Evolutionary conservation across 225 moss, liverwort and hornwort species (phyloP), one percentile per base, ranked within the genome.

Genomic region (Antitrichia curtipendula): DNA sequence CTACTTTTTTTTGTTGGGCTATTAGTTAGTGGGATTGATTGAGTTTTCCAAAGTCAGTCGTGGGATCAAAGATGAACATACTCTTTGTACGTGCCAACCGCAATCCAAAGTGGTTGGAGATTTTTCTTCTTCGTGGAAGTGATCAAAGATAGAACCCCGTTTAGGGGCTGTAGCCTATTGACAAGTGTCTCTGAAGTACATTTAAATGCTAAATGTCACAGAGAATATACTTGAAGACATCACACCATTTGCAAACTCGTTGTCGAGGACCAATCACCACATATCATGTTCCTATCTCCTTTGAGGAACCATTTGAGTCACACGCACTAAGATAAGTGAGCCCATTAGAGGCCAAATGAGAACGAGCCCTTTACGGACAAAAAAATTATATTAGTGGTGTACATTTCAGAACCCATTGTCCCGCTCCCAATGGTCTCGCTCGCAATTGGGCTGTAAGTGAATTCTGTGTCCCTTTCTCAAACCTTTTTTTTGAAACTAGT

Each of bases 261-360:
- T 53, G n/a, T 53, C 9, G 0, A 36, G 0, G 14, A 52, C 9
- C 0, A 22, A 1, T 20, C 8, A 75, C 5, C 0, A 21, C 0
- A 1, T 74, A 4, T 32, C 21, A 21, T 50, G 8, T 49, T 75
- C 8, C 1, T 20, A 21, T 75, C 1, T 75, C 0, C 13, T 21
- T 36, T 23, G 1, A 23, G 0, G 6, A 76, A 9, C 15, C 14
- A 53, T 36, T 23, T 53, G 23, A 53, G 14, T 21, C 34, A 50
- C 21, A 75, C 0, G 0, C 13, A 32, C 7, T 13, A 74, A 29
- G 0, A 2, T 73, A 31, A 29, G 4, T 47, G 18, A 29, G 1
- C 0, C 45, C 29, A 29, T 45, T 9, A 16, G 0, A 73, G 0
- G 3, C 8, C 27, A 43, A 43, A 27, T 43, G 9, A 25, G 13